These are phyloP conservation scores for Oryza australiensis DNA, from an alignment of 176 grass and related monocot genomes.

Conservation along the genomic window DNA sequence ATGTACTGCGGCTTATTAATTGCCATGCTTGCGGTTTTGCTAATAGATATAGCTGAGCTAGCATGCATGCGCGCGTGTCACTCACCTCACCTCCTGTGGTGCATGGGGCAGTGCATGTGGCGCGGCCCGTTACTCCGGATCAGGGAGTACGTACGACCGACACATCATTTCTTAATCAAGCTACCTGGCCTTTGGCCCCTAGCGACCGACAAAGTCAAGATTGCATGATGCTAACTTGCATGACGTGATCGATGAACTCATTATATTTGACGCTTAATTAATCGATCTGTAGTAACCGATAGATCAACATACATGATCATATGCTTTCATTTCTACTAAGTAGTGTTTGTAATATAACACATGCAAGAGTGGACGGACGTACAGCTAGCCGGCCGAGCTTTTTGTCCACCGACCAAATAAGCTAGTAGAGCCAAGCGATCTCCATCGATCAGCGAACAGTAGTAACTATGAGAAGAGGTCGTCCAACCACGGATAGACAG, in stretches of 20 bases:
- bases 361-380: not conserved
- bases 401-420: not conserved
- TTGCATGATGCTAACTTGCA: not conserved
- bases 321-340: not conserved
- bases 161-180: not conserved
- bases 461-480: not conserved
- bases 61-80: no score
- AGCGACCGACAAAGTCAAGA: not conserved
- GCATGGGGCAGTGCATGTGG: constrained; percentile 37
- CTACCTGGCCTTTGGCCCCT: not conserved
- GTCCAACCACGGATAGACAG: not conserved
- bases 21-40: not conserved
- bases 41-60: not conserved
- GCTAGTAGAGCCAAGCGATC: not conserved
- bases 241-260: not conserved
- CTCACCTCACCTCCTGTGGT: no score
- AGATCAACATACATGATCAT: not conserved
- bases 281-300: no score
- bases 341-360: not conserved
- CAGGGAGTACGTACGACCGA: not conserved
- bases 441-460: not conserved
- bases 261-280: not conserved
- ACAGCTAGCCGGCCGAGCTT: not conserved
- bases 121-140: constrained; percentile 15
- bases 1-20: no score